A percentile compares a stretch with the other conserved stretches of the same genome.
These are phyloP conservation scores for Wickerhamiella occidentalis DNA, from an alignment of 805 yeast species.

Conservation along the genomic window DNA sequence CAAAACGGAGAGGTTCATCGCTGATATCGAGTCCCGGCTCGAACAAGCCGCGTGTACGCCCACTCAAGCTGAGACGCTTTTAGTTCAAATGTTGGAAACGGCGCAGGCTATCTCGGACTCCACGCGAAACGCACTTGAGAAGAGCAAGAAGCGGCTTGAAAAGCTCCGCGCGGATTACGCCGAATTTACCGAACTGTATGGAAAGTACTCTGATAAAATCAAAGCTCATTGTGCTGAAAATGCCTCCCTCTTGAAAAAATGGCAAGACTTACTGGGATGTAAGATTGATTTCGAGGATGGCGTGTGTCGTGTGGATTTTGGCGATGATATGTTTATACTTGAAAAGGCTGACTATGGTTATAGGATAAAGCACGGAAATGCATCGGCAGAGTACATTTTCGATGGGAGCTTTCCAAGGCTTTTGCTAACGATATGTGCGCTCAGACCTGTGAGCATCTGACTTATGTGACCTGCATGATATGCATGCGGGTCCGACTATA, in stretches of 20 bases:
- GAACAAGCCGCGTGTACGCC: not conserved
- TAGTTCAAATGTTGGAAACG: not conserved
- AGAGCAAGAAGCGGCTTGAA: not conserved
- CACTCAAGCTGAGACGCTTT: not conserved
- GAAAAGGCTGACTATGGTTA: not conserved
- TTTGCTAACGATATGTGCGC: not conserved
- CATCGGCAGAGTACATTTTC: not conserved
- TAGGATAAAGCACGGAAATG: not conserved
- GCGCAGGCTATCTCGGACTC: not conserved
- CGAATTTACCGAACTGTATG: not conserved
- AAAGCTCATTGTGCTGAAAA: not conserved
- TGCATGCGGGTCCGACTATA: too few species aligned
- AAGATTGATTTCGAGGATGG: not conserved
- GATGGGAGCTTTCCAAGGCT: constrained; percentile 4
- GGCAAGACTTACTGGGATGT: not conserved
- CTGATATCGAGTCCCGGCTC: not conserved
- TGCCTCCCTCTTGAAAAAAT: not conserved
- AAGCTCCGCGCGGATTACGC: not conserved
- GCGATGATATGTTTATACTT: too few species aligned
- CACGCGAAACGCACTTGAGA: not conserved
- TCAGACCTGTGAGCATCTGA: not conserved
- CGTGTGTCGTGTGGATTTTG: too few species aligned
- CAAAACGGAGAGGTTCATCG: not conserved
- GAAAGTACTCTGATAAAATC: not conserved
- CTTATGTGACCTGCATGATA: too few species aligned